Percentiles rank a stretch among this genome's conserved stretches.
phyloP scores from a whole-genome alignment of 805 yeast species.

The Candida namnaoensis region DNA sequence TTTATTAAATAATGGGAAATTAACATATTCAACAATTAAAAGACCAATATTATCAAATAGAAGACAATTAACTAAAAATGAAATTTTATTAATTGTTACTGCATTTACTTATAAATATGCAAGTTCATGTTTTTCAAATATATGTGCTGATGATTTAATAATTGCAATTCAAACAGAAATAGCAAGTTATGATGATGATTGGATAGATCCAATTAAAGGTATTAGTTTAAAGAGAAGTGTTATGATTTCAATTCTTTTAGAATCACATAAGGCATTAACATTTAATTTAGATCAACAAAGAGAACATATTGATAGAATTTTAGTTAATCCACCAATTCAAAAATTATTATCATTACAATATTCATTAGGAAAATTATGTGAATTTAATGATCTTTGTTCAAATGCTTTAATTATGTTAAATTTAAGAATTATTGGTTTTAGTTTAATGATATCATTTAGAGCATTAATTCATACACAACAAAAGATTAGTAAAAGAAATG shows the following conservation, averaged over 20 bases:
- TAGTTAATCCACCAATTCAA: constrained; percentile 74
- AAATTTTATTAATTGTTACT: constrained; percentile 31
- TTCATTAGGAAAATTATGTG: constrained; percentile 41
- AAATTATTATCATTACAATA: constrained; percentile 63
- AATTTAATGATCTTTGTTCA: constrained; percentile 9
- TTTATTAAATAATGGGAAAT: constrained; percentile 17
- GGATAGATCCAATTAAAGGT: constrained; percentile 4
- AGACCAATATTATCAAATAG: not conserved
- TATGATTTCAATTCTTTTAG: constrained; percentile 40
- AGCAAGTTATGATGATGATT: constrained; percentile 7
- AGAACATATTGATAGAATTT: constrained; percentile 68
- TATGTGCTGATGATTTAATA: constrained; percentile 63
- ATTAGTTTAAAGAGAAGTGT: constrained; percentile 22
- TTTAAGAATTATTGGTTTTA: constrained; percentile 62
- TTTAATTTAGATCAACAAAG: constrained; percentile 61
- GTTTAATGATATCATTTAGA: constrained; percentile 53
- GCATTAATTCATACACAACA: constrained; percentile 58
- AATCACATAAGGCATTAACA: constrained; percentile 68
- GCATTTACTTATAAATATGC: constrained; percentile 63
- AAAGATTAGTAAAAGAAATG: constrained; percentile 46
- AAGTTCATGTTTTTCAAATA: constrained; percentile 57
- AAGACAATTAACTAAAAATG: constrained; percentile 2
- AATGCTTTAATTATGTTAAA: constrained; percentile 50
- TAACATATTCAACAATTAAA: constrained; percentile 4
- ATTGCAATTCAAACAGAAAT: constrained; percentile 44